Evolutionary conservation across 768 basidiomycete genomes (phyloP).

Genomic region (Trametes coccinea): DNA sequence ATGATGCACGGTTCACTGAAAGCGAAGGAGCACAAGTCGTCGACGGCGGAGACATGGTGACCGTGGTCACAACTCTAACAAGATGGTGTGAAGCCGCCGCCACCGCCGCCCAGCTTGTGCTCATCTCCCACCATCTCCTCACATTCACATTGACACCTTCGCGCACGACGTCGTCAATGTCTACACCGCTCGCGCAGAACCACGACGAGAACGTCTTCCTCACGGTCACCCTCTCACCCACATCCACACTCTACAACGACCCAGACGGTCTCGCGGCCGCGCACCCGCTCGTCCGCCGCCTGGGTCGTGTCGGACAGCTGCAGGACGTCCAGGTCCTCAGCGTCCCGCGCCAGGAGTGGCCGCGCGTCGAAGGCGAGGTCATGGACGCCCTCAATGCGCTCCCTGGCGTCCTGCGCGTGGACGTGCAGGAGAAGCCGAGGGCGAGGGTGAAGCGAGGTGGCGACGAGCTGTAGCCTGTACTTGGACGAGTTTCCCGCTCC

Average conservation of each 20-base stretch:
- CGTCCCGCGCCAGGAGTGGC: constrained; percentile 43
- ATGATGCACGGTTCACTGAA: too few species aligned
- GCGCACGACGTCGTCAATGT: constrained; percentile 20
- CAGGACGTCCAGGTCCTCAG: constrained; percentile 48
- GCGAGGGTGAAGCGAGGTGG: constrained; percentile 38
- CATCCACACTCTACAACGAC: constrained; percentile 34
- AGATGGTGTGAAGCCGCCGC: too few species aligned
- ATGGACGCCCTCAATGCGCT: constrained; percentile 32
- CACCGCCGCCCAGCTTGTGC: not conserved
- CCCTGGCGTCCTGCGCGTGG: constrained; percentile 38
- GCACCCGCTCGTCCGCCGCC: constrained; percentile 39
- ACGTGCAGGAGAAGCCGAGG: constrained; percentile 38
- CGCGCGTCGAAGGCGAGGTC: constrained; percentile 33
- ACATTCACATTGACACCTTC: not conserved
- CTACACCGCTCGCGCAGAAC: constrained; percentile 32
- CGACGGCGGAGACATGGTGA: too few species aligned
- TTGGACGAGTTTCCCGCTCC: too few species aligned
- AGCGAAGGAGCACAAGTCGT: too few species aligned
- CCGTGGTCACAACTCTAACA: too few species aligned
- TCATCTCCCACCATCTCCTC: not conserved
- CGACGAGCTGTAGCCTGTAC: constrained; percentile 32
- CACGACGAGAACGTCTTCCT: constrained; percentile 44
- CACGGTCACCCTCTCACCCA: constrained; percentile 41
- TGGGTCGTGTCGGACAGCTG: constrained; percentile 45
- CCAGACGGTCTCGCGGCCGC: constrained; percentile 35